phyloP scores from a whole-genome alignment of 2,329 filamentous ascomycete species.

The Clarireedia hainanense region DNA sequence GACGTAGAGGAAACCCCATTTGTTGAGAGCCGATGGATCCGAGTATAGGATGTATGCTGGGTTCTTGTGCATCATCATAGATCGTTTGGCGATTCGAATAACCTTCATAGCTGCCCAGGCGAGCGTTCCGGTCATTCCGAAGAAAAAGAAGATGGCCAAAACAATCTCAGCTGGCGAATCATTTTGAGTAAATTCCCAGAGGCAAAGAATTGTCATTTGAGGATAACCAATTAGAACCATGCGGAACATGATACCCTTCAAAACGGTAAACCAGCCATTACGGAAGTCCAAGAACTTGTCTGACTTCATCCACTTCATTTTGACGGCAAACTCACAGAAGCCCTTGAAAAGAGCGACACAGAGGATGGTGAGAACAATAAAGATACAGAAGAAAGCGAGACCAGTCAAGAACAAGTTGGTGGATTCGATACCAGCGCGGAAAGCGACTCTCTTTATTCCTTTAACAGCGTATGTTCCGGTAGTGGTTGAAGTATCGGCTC shows the following conservation, averaged over 20 bases:
- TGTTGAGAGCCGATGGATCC: conserved; percentile 87
- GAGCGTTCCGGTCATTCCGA: conserved; percentile 70
- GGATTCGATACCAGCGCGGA: conserved; percentile 73
- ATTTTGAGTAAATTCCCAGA: conserved; percentile 84
- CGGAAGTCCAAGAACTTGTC: conserved; percentile 92
- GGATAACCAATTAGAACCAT: conserved; percentile 86
- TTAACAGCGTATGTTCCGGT: conserved; percentile 57
- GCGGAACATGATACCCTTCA: conserved; percentile 91
- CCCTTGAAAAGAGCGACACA: conserved; percentile 74
- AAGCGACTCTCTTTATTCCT: conserved; percentile 85
- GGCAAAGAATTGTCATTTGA: conserved; percentile 79
- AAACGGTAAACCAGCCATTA: conserved; percentile 84
- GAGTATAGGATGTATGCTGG: conserved; percentile 96
- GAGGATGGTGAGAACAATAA: conserved; percentile 67
- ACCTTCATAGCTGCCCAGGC: conserved; percentile 87
- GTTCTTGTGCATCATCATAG: conserved; percentile 87
- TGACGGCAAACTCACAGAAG: conserved; percentile 67
- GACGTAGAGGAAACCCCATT: conserved; percentile 97
- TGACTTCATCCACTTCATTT: conserved; percentile 67
- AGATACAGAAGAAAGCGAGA: conserved; percentile 79
- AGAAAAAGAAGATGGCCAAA: conserved; percentile 79
- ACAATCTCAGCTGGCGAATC: conserved; percentile 84
- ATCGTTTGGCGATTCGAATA: conserved; percentile 79
- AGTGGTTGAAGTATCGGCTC: conserved; percentile 45
- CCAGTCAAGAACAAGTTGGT: conserved; percentile 94